Evolutionary conservation across 768 basidiomycete species (phyloP), one percentile per base, ranked within the genome.

Genomic region (Dioszegia aurantiaca): DNA sequence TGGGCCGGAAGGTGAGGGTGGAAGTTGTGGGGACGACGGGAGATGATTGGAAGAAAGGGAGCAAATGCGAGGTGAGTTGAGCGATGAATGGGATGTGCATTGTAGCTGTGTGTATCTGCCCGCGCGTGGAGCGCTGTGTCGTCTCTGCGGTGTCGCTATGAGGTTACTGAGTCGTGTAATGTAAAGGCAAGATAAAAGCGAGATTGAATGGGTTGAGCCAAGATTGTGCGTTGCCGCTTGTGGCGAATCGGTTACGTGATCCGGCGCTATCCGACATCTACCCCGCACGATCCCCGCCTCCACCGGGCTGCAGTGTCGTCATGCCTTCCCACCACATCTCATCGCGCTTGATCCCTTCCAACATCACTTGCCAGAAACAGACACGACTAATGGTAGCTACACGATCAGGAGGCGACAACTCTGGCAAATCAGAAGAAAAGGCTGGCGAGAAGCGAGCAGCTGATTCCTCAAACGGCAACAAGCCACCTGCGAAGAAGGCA

Each of bases 61-160:
- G 46, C 40, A 67, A 47, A 23, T 52, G 45, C 16, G 62, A 46
- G 21, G 68, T 57, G 37, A 69, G 56, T 8, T 59, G 54, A 19
- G 60, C 46, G 59, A 70, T 62, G 46, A 68, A 36, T 12, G 65
- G 67, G 58, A 70, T 64, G 61, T 73, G 69, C 72, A 73, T 73
- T 33, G 55, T 56, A 58, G 12, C 5, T 26, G 27, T 24, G 5
- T 19, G 17, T 43, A 2, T 27, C n/a, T 10, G 51, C 37, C 51
- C 51, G 51, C 51, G 51, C 51, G 51, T 53, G 51, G 33, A 53
- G 51, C 51, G 51, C 51, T 28, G 17, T 53, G 2, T 40, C 5
- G 12, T 14, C 4, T 14, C 19, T 39, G 39, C 40, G 51, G 36
- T 53, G 39, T 53, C 51, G 51, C 51, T 39, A 26, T 53, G 40